Evolutionary conservation across 225 moss, liverwort and hornwort species (phyloP), one percentile per base, ranked within the genome.

Genomic region (Takakia lepidozioides): DNA sequence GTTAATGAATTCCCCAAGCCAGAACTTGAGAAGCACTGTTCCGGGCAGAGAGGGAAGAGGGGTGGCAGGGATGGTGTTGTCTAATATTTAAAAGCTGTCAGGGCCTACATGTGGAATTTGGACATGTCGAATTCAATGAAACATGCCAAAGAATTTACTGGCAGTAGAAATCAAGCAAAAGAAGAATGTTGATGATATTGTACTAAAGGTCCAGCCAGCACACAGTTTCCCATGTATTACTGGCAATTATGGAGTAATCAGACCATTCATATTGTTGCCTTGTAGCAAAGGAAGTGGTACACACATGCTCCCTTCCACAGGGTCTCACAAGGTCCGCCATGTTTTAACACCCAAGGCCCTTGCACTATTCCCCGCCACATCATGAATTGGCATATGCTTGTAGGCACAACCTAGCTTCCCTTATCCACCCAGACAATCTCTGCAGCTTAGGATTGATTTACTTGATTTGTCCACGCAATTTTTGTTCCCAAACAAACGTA

Each of bases 161-260:
- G 73, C 93, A 14, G 83, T 88, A 0, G 93, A 88, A 54, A 65
- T 93, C 67, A 88, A 88, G 56, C 93, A 88, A 54, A 88, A 83
- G 70, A 44, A 21, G 5, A 54, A 43, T 8, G 93, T 93, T 8
- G 45, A 88, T 51, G 62, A 68, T 36, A 86, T 93, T 29, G 72
- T 86, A 25, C 66, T 61, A 21, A 93, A 98, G 87, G 90, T 88
- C 34, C 2, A 10, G n/a, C n/a, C n/a, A n/a, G n/a, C n/a, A n/a
- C n/a, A n/a, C n/a, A n/a, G n/a, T n/a, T n/a, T n/a, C n/a, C n/a
- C n/a, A n/a, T n/a, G n/a, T n/a, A n/a, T n/a, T n/a, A n/a, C n/a
- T n/a, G n/a, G n/a, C n/a, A n/a, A n/a, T n/a, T n/a, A n/a, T 80
- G 79, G 79, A 59, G 43, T 59, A 51, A 53, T 35, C 42, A 52